Conservation (phyloP, 306 rosid species). For the Fragaria iinumae region DNA sequence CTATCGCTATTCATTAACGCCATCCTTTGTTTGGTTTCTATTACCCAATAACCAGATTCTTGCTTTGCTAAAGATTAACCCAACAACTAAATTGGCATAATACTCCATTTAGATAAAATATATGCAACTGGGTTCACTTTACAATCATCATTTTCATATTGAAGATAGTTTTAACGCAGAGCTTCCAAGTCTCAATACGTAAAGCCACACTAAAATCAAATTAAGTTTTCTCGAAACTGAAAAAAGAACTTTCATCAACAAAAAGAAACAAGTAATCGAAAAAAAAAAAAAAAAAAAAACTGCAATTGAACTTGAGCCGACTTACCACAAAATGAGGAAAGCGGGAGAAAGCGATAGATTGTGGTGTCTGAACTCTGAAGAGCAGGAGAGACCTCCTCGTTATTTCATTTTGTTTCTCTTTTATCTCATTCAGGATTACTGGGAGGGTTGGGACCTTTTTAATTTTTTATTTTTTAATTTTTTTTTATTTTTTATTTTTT, state of each 20-base stretch:
- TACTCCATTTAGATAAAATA: no score
- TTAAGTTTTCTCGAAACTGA: neutral
- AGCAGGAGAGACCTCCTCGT: neutral
- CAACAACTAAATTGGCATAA: neutral
- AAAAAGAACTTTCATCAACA: neutral
- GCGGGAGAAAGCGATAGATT: neutral
- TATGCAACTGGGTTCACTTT: no score
- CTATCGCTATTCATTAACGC: neutral
- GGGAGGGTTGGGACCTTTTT: no score
- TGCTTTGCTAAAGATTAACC: neutral
- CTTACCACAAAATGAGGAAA: neutral
- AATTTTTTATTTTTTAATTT: no score
- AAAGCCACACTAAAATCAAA: constrained; percentile 1
- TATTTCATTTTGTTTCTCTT: no score
- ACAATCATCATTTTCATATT: neutral
- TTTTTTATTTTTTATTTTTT: no score
- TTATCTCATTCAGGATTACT: no score
- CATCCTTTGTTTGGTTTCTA: neutral
- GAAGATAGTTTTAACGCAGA: neutral
- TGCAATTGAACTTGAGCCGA: neutral
- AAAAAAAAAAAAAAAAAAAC: no score
- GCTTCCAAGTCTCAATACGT: neutral
- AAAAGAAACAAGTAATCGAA: neutral
- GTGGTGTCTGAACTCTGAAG: neutral
- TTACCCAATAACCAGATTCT: neutral